Conservation (phyloP, 495 filamentous ascomycete species). For the Hypoxylon intermedium region DNA sequence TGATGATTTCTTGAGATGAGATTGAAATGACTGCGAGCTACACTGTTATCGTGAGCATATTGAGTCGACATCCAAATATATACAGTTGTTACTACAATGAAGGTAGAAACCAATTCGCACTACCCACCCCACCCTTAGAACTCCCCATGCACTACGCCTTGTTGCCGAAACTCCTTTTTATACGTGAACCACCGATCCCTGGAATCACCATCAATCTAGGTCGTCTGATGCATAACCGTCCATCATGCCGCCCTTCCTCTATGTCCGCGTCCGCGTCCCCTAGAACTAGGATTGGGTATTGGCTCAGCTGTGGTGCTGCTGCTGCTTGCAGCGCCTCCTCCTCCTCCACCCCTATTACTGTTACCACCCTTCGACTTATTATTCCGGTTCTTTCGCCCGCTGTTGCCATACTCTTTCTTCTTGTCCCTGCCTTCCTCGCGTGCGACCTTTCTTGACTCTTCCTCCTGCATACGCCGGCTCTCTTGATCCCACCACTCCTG, state of each 20-base stretch:
- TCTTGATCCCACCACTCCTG: slow-evolving; percentile 98
- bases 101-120: too few relatives aligned
- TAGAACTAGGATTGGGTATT: slow-evolving; percentile 19
- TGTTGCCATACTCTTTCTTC: slow-evolving; percentile 24
- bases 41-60: too few relatives aligned
- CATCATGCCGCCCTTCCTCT: slow-evolving; percentile 24
- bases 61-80: too few relatives aligned
- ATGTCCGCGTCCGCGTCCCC: slow-evolving; percentile 31
- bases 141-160: slow-evolving; percentile 62
- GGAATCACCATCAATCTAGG: neutral
- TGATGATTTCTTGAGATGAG: too few relatives aligned
- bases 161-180: slow-evolving; percentile 19
- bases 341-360: slow-evolving; percentile 1
- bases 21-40: too few relatives aligned
- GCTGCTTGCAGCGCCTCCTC: neutral
- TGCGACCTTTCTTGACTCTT: slow-evolving; percentile 60
- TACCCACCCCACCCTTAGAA: too few relatives aligned
- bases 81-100: too few relatives aligned
- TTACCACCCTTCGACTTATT: slow-evolving; percentile 24
- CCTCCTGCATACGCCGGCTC: slow-evolving; percentile 69
- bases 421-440: slow-evolving; percentile 43
- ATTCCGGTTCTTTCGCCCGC: slow-evolving; percentile 22
- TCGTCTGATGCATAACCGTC: slow-evolving; percentile 7
- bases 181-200: neutral
- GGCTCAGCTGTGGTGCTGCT: slow-evolving; percentile 6